A percentile compares a stretch with the other conserved stretches of the same genome.
These are phyloP conservation scores for Aureobasidium lini DNA, from an alignment of 2,329 filamentous ascomycete species.

Conservation along the genomic window DNA sequence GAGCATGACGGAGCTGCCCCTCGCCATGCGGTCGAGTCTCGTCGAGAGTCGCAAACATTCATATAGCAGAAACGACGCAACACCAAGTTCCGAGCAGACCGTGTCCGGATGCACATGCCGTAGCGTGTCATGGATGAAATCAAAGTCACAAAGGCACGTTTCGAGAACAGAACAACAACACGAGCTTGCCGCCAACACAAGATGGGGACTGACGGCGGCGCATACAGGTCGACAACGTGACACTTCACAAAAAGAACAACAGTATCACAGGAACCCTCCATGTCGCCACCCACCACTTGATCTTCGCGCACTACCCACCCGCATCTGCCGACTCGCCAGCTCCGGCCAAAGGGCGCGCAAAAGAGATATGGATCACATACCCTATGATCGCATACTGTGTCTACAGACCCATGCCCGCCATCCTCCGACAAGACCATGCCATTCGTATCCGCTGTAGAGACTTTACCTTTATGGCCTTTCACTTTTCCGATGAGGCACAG, in stretches of 20 bases:
- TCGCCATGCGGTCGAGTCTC: neutral
- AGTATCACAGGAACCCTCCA: constrained; percentile 54
- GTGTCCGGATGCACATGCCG: neutral
- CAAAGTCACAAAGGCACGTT: constrained; percentile 5
- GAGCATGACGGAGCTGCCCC: too few relatives aligned
- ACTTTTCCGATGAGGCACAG: constrained; percentile 65
- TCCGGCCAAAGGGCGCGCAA: constrained; percentile 38
- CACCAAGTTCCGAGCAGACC: neutral
- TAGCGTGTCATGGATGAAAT: constrained; percentile 16
- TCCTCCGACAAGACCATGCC: constrained; percentile 64
- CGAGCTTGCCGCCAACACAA: neutral
- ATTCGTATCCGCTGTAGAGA: constrained; percentile 86
- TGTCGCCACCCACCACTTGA: constrained; percentile 56
- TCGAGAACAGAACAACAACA: neutral
- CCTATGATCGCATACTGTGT: constrained; percentile 80
- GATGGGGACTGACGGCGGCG: neutral
- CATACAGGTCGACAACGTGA: constrained; percentile 51
- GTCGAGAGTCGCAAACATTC: neutral
- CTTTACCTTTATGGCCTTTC: constrained; percentile 89
- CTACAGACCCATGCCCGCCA: constrained; percentile 64
- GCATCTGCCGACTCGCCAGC: constrained; percentile 19
- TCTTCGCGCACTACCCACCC: constrained; percentile 52
- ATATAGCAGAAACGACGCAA: neutral
- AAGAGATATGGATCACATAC: constrained; percentile 89
- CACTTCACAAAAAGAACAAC: constrained; percentile 49